Evolutionary conservation across 306 rosid species (phyloP).

Genomic region (Dryas drummondii): DNA sequence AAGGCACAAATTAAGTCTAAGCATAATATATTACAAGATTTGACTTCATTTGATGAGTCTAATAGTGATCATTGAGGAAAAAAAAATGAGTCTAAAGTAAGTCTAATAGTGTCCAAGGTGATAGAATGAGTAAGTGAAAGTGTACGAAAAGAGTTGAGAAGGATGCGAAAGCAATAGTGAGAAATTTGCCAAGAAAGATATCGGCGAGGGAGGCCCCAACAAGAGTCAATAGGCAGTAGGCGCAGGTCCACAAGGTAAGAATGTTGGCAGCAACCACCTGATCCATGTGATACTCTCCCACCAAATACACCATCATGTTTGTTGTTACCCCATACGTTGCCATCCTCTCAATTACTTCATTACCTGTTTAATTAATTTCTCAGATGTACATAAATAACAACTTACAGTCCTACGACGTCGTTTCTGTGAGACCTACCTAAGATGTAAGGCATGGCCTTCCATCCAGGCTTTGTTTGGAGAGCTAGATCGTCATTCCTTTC

Average conservation of each 20-base stretch:
- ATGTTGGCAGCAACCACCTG: constrained; percentile 49
- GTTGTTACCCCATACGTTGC: constrained; percentile 45
- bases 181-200: constrained; percentile 41
- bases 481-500: neutral
- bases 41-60: no score
- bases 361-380: constrained; percentile 28
- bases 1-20: no score
- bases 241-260: constrained; percentile 37
- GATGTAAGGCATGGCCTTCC: constrained; percentile 22
- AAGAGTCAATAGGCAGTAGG: constrained; percentile 32
- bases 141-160: constrained; percentile 50
- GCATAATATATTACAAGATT: no score
- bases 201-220: constrained; percentile 52
- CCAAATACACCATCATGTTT: constrained; percentile 48
- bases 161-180: constrained; percentile 39
- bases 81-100: no score
- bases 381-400: no score
- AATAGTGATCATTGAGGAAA: no score
- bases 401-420: no score
- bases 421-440: neutral
- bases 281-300: constrained; percentile 48
- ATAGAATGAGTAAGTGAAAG: no score
- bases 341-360: constrained; percentile 53
- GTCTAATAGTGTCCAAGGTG: no score
- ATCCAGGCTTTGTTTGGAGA: neutral